Conservation (phyloP, 1,284 basidiomycete species). For the Ustilago trichophora region DNA sequence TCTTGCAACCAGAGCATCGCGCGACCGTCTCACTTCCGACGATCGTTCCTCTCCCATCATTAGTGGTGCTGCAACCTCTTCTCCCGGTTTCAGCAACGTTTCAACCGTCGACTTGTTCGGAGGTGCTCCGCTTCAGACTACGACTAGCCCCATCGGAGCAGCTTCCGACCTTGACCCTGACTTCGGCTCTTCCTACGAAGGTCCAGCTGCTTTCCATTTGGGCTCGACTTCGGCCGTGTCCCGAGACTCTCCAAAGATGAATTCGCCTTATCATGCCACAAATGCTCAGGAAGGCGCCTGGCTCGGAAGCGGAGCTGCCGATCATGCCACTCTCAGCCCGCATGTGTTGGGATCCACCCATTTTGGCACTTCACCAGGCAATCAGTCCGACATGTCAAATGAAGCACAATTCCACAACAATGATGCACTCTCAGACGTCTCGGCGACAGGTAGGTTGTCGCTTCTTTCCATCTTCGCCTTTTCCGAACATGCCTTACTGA, state of each 20-base stretch:
- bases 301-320: constrained; percentile 22
- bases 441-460: constrained; percentile 24
- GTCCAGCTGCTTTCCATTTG: constrained; percentile 11
- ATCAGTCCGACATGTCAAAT: constrained; percentile 46
- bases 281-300: constrained; percentile 37
- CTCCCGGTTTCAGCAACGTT: constrained; percentile 2
- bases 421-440: constrained; percentile 32
- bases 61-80: constrained; percentile 4
- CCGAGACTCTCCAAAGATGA: constrained; percentile 16
- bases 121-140: constrained; percentile 27
- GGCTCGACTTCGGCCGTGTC: background rate
- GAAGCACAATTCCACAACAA: constrained; percentile 43
- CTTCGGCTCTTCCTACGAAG: constrained; percentile 39
- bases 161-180: constrained; percentile 19
- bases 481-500: no score
- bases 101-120: constrained; percentile 23
- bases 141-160: constrained; percentile 18
- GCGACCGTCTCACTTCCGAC: constrained; percentile 13
- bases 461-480: no score
- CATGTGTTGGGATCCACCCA: constrained; percentile 2
- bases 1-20: constrained; percentile 19
- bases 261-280: constrained; percentile 23
- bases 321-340: constrained; percentile 10
- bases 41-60: constrained; percentile 11
- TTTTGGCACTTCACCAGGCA: constrained; percentile 45